phyloP scores from a whole-genome alignment of 2,329 filamentous ascomycete species.

The Blastomyces silverae region DNA sequence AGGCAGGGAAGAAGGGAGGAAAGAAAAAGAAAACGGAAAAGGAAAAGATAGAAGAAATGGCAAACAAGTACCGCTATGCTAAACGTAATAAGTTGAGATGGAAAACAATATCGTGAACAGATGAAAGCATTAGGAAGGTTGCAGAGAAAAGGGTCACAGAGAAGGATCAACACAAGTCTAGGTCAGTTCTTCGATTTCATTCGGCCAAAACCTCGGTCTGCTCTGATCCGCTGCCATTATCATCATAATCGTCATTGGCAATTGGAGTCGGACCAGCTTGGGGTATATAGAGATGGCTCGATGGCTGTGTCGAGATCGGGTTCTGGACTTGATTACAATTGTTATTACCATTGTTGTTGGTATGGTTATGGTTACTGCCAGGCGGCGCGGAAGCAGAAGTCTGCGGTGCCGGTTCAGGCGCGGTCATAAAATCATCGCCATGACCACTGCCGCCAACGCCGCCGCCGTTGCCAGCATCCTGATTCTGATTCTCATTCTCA shows the following conservation, averaged over 20 bases:
- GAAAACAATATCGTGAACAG: not conserved
- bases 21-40: not conserved
- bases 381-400: conserved; percentile 1
- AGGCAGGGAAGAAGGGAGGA: not conserved
- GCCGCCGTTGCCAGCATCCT: conserved; percentile 9
- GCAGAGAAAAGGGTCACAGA: not conserved
- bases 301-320: not conserved
- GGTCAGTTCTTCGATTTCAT: not conserved
- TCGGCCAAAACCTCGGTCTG: conserved; percentile 19
- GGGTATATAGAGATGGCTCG: conserved; percentile 2
- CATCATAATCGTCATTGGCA: conserved; percentile 17
- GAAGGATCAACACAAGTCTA: not conserved
- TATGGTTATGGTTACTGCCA: not conserved
- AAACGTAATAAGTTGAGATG: not conserved
- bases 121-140: not conserved
- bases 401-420: not conserved
- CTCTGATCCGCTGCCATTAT: conserved; percentile 20
- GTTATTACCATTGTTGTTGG: conserved; percentile 5
- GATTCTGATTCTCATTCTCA: conserved; percentile 13
- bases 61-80: not conserved
- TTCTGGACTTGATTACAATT: conserved; percentile 6
- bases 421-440: not conserved
- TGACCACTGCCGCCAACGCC: not conserved
- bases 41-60: conserved; percentile 21
- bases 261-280: not conserved